phyloP scores from a whole-genome alignment of 73 alveolate species.

The Paramecium primaurelia region DNA sequence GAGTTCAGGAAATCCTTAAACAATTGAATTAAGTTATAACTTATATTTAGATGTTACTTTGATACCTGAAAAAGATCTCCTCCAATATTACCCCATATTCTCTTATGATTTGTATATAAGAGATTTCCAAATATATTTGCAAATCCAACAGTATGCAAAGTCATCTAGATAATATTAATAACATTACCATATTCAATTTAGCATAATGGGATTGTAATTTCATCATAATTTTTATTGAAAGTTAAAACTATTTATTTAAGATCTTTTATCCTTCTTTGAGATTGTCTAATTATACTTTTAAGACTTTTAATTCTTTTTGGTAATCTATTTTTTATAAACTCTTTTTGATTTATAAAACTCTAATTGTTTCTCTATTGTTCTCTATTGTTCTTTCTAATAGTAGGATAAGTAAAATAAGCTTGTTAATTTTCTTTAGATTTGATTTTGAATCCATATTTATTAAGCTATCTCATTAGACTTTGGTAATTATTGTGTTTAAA shows the following conservation, averaged over 20 bases:
- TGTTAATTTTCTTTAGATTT: not conserved
- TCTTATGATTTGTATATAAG: not conserved
- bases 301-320: not conserved
- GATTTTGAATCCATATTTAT: conserved; percentile 13
- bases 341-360: not conserved
- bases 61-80: not conserved
- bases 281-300: not conserved
- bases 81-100: not conserved
- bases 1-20: not conserved
- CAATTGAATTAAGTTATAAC: not conserved
- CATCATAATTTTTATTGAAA: not conserved
- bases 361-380: not conserved
- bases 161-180: not conserved
- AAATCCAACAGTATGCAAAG: not conserved
- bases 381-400: not conserved
- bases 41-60: not conserved
- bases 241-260: not conserved
- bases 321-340: not conserved
- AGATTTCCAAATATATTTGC: not conserved
- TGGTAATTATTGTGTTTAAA: not conserved
- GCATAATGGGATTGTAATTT: not conserved
- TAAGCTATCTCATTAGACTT: not conserved
- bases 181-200: not conserved
- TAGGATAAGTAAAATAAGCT: not conserved
- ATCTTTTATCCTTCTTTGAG: not conserved